Evolutionary conservation across 2,329 filamentous ascomycete genomes (phyloP).

Genomic region (Aulographum hederae): DNA sequence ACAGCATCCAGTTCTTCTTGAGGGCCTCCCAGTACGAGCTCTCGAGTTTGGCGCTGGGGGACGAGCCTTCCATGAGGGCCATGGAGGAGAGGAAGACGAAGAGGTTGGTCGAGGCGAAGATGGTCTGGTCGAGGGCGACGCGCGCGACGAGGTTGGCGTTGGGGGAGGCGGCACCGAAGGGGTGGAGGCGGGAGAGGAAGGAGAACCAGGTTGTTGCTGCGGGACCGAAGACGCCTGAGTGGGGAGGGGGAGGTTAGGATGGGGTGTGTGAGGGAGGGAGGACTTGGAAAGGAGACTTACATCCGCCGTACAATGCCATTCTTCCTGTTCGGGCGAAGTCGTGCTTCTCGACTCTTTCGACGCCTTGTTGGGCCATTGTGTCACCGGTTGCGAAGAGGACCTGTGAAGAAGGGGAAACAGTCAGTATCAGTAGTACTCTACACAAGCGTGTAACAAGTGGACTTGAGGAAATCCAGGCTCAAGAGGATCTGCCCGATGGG

Average conservation of each 20-base stretch:
- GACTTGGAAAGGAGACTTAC: constrained; percentile 27
- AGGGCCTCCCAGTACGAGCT: constrained; percentile 55
- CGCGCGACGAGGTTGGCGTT: constrained; percentile 41
- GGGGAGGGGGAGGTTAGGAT: constrained; percentile 11
- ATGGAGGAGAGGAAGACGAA: constrained; percentile 67
- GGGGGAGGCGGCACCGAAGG: constrained; percentile 46
- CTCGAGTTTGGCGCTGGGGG: constrained; percentile 49
- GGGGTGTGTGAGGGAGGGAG: no score
- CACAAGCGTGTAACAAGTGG: not conserved
- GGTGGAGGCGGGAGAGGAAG: constrained; percentile 52
- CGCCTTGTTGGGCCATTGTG: constrained; percentile 72
- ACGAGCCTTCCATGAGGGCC: constrained; percentile 29
- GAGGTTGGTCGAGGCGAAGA: constrained; percentile 76
- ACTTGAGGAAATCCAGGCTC: constrained; percentile 1
- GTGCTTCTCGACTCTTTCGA: constrained; percentile 67
- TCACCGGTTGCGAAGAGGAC: constrained; percentile 88
- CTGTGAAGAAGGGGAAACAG: constrained; percentile 15
- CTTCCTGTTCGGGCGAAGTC: constrained; percentile 49
- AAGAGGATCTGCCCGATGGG: not conserved
- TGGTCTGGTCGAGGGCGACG: constrained; percentile 58
- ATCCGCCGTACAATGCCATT: constrained; percentile 66
- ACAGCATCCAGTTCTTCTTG: constrained; percentile 71
- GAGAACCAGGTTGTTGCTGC: constrained; percentile 71
- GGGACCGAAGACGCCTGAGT: constrained; percentile 57
- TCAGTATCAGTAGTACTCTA: constrained; percentile 3